These are phyloP conservation scores for Lipomyces yamanashiensis DNA, from an alignment of 805 yeast species.

Conservation along the genomic window DNA sequence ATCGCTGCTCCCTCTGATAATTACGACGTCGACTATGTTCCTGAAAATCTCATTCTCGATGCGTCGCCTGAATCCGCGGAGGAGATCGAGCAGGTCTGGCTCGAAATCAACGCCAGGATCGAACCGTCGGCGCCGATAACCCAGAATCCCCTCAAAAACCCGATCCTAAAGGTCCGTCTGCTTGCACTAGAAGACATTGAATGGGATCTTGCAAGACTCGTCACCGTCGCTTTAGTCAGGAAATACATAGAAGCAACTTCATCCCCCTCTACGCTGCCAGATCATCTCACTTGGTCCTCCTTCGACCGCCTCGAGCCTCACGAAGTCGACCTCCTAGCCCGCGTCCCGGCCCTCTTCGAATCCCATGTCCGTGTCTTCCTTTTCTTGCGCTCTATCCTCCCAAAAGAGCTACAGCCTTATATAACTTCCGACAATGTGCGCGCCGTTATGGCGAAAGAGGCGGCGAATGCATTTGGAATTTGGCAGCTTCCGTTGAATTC, in stretches of 20 bases:
- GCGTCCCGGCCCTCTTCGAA: constrained; percentile 25
- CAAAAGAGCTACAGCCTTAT: constrained; percentile 34
- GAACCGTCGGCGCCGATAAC: neutral
- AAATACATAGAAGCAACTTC: constrained; percentile 16
- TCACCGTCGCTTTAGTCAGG: constrained; percentile 44
- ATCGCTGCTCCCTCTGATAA: constrained; percentile 8
- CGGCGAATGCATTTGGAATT: constrained; percentile 72
- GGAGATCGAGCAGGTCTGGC: constrained; percentile 22
- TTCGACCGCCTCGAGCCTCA: constrained; percentile 26
- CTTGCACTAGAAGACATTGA: constrained; percentile 60
- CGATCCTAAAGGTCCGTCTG: constrained; percentile 36
- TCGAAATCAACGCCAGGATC: constrained; percentile 5
- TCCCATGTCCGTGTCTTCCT: constrained; percentile 30
- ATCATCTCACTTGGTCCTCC: constrained; percentile 8
- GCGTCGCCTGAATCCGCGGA: constrained; percentile 10
- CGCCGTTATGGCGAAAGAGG: constrained; percentile 59
- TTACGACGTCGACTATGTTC: constrained; percentile 28
- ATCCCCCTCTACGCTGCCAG: neutral
- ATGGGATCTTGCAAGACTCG: constrained; percentile 57
- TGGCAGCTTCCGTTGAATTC: constrained; percentile 55
- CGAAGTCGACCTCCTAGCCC: constrained; percentile 23
- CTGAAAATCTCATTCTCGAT: constrained; percentile 14
- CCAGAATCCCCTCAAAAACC: constrained; percentile 20
- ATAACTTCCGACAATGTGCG: constrained; percentile 52
- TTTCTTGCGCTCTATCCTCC: constrained; percentile 21